Conservation (phyloP, 75 land plant species). For the Picea glauca region DNA sequence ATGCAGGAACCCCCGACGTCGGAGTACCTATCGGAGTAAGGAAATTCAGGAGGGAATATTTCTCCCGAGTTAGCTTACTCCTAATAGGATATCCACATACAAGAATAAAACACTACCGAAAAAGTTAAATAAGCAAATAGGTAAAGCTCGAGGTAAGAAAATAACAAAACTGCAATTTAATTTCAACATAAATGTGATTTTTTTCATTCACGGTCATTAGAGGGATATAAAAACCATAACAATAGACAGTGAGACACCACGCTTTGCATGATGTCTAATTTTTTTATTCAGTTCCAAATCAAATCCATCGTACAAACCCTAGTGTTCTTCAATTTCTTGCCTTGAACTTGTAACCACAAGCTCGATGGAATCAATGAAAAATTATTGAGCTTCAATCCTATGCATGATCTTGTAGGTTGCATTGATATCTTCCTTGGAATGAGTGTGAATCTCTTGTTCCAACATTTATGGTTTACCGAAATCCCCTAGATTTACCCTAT, state of each 20-base stretch:
- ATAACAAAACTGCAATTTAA: neutral
- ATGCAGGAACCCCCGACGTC: no score
- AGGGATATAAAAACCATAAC: conserved; percentile 89
- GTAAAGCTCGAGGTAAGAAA: neutral
- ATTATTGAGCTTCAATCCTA: conserved; percentile 82
- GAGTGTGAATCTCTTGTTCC: neutral
- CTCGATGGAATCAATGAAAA: conserved; percentile 73
- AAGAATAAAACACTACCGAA: neutral
- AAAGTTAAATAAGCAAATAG: neutral
- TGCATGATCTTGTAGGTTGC: conserved; percentile 38
- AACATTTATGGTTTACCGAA: no score
- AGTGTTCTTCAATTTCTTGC: conserved; percentile 89
- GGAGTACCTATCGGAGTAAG: no score
- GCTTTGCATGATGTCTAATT: conserved; percentile 62
- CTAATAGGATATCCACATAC: neutral
- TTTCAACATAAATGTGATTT: no score
- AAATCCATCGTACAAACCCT: conserved; percentile 91
- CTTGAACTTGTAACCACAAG: conserved; percentile 81
- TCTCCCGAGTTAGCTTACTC: no score
- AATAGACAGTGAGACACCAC: conserved; percentile 45
- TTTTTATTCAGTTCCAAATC: conserved; percentile 68
- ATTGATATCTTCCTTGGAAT: conserved; percentile 63
- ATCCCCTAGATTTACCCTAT: no score
- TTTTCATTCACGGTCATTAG: conserved; percentile 71
- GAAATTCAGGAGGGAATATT: no score